Evolutionary conservation across 169 alveolate species (phyloP).

Genomic region (Cryptosporidium canis): DNA sequence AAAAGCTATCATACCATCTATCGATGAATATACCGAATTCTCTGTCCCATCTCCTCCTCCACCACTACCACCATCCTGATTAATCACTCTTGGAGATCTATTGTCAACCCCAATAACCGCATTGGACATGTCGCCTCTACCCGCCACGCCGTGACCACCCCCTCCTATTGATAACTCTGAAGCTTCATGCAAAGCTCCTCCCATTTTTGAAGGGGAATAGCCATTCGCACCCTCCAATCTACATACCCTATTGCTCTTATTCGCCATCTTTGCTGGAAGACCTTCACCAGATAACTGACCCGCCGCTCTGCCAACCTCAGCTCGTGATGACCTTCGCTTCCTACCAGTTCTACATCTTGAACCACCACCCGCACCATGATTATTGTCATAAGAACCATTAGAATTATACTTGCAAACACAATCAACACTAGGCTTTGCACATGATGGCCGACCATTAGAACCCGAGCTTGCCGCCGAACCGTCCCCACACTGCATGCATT

Average conservation of each 20-base stretch:
- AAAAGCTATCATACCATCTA: slow-evolving; percentile 55
- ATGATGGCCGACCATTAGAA: background rate
- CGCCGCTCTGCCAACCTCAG: background rate
- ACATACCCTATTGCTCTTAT: background rate
- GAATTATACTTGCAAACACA: background rate
- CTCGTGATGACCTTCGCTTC: slow-evolving; percentile 7
- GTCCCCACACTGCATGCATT: slow-evolving; percentile 6
- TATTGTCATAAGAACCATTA: background rate
- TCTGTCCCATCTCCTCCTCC: background rate
- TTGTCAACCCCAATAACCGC: background rate
- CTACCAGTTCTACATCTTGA: slow-evolving; percentile 3
- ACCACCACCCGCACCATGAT: background rate
- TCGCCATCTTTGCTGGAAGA: background rate
- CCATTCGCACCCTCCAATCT: background rate
- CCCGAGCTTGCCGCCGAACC: slow-evolving; percentile 1
- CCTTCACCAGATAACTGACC: no score
- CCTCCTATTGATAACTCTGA: background rate
- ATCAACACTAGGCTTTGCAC: background rate
- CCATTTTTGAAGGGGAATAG: background rate
- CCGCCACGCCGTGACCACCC: background rate
- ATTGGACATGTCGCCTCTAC: background rate
- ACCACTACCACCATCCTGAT: background rate
- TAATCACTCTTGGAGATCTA: background rate
- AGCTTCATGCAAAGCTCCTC: background rate
- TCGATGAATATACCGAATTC: slow-evolving; percentile 9